These are phyloP conservation scores for Venturia carpophila DNA, from an alignment of 2,329 filamentous ascomycete species.

Conservation along the genomic window DNA sequence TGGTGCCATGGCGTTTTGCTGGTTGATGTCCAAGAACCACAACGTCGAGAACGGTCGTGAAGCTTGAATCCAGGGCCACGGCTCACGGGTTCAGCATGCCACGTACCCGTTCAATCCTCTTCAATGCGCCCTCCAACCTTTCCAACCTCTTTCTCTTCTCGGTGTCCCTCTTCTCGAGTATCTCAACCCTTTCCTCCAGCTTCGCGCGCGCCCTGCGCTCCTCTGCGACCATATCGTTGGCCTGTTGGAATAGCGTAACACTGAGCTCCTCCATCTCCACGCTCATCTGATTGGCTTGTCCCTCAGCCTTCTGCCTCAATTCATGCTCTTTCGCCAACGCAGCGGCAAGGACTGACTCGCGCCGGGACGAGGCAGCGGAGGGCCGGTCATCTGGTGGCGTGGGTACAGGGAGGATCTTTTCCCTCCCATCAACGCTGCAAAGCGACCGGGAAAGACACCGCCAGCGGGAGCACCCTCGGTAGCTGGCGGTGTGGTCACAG, in stretches of 20 bases:
- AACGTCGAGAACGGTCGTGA: background rate
- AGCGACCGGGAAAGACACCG: conserved; percentile 24
- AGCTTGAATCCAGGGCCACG: background rate
- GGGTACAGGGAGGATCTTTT: conserved; percentile 25
- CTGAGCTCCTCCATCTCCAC: conserved; percentile 72
- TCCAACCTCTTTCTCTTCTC: conserved; percentile 65
- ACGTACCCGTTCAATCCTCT: conserved; percentile 62
- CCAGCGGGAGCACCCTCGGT: conserved; percentile 26
- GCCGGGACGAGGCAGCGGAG: conserved; percentile 24
- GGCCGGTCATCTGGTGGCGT: conserved; percentile 23
- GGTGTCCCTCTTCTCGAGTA: conserved; percentile 60
- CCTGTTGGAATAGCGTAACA: conserved; percentile 68
- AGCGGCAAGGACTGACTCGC: conserved; percentile 47
- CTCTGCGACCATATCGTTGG: conserved; percentile 78
- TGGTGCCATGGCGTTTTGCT: no score
- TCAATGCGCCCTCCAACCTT: conserved; percentile 61
- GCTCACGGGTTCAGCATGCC: conserved; percentile 40
- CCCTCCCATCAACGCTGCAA: conserved; percentile 37
- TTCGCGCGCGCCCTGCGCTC: conserved; percentile 64
- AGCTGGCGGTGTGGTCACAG: conserved; percentile 22
- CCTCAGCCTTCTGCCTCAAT: conserved; percentile 61
- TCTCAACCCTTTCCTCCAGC: conserved; percentile 61
- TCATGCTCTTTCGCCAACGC: conserved; percentile 59
- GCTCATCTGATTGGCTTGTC: conserved; percentile 56
- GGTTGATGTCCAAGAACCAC: background rate